Conservation (phyloP, 164 flowering plant genomes). For the Euptelea pleiosperma region DNA sequence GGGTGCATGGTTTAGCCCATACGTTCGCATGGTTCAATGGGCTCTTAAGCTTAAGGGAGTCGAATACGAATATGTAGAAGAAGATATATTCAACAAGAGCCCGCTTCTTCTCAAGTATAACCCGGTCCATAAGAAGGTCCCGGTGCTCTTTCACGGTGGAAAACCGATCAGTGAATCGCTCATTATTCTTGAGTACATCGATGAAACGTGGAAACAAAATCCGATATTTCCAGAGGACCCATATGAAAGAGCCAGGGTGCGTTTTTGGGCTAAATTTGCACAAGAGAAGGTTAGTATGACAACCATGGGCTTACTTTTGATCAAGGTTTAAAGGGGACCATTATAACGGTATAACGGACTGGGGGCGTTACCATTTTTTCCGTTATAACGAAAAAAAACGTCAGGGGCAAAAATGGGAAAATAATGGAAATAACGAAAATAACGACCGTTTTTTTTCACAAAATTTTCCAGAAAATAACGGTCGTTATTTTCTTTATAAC, state of each 20-base stretch:
- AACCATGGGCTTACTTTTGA: too few relatives aligned
- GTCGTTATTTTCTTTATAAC: too few relatives aligned
- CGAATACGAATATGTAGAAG: background rate
- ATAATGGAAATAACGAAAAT: too few relatives aligned
- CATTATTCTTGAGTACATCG: background rate
- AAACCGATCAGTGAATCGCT: background rate
- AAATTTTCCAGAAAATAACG: too few relatives aligned
- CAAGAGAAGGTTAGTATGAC: background rate
- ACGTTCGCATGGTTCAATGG: background rate
- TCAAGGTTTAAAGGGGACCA: too few relatives aligned
- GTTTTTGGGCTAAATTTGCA: slow-evolving; percentile 1
- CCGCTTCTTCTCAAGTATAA: background rate
- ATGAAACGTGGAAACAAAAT: background rate
- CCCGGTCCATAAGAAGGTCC: background rate
- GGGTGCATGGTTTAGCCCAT: background rate
- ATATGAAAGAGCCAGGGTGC: background rate
- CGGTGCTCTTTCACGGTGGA: background rate
- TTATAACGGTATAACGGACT: too few relatives aligned
- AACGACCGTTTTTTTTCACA: too few relatives aligned
- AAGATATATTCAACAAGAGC: background rate
- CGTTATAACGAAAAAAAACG: too few relatives aligned
- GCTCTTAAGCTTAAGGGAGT: background rate
- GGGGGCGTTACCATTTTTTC: too few relatives aligned
- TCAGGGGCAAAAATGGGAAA: too few relatives aligned
- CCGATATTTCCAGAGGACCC: background rate